Base-by-base conservation (phyloP, 2,329 filamentous ascomycete genomes). In the Gremmenia infestans region DNA sequence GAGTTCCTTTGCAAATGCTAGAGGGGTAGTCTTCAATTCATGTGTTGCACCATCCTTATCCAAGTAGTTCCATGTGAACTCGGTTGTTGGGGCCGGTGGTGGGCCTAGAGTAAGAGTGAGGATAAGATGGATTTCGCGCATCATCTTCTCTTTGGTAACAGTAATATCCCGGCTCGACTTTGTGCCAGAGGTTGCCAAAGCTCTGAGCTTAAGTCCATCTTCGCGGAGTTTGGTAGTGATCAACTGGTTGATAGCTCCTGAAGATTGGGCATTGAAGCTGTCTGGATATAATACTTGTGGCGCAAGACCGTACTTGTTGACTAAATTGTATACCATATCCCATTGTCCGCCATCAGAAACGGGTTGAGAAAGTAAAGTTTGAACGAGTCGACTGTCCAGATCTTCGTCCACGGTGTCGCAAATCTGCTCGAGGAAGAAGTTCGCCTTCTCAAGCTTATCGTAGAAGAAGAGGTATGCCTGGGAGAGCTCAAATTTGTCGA, bases 361-460 rank as follows among this genome's bases (percentile, higher is more conserved):
- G 0, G 90, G 86, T 22, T 81, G 78, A 0, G 75, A 73, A 28
- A 93, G 75, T 3, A 96, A 73, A 4, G 80, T 80, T 69, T 91
- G 86, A 3, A 96, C 79, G 4, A 95, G 73, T 9, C 91, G 76
- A 22, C 85, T 80, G 62, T 92, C 88, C 1, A 95, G 78, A 36
- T 86, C 83, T 64, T 91, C 80, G 51, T 77, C 75, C 0, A 82
- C 80, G 0, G 91, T 95, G 60, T 89, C 84, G 54, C 96, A 81
- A 58, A 93, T 82, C 66, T 89, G 87, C 72, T 95, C 90, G 17
- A 96, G 80, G 74, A 95, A 96, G 76, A 82, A 96, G 72, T 96
- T 96, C 8, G 87, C 80, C 72, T 96, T 96, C 72, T 96, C 91
- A 19, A 96, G 82, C 75, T 96, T 96, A 72, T 96, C 91, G 87